These are phyloP conservation scores for Cryphonectria naterciae DNA, from an alignment of 2,329 filamentous ascomycete species.

Conservation along the genomic window DNA sequence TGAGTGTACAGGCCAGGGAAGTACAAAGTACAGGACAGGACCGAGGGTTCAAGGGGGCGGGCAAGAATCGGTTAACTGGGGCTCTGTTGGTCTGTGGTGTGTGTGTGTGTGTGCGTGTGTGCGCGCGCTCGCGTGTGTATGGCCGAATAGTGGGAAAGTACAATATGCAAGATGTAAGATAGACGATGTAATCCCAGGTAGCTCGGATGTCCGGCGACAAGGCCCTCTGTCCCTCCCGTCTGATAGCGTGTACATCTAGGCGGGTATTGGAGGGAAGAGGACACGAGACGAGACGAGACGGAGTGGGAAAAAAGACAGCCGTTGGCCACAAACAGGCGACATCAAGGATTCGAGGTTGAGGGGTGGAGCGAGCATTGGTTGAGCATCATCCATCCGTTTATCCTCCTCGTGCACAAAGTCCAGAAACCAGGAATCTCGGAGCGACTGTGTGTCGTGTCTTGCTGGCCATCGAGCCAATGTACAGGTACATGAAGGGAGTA, in stretches of 20 bases:
- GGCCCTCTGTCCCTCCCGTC: constrained; percentile 14
- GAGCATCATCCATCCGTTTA: background rate
- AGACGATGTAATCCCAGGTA: constrained; percentile 23
- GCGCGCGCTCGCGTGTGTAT: background rate
- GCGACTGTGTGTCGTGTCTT: constrained; percentile 2
- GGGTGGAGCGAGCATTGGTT: background rate
- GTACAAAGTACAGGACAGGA: background rate
- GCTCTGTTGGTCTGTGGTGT: constrained; percentile 7
- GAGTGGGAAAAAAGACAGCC: background rate
- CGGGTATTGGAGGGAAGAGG: background rate
- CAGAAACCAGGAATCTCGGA: background rate
- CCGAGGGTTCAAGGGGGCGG: constrained; percentile 14
- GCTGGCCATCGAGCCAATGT: background rate
- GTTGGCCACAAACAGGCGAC: background rate
- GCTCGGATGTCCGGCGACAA: constrained; percentile 28
- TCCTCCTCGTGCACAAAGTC: background rate
- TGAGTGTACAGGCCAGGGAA: background rate
- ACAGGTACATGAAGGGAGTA: background rate
- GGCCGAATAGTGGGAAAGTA: constrained; percentile 5
- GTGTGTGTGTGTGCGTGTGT: background rate
- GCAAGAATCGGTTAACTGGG: constrained; percentile 22
- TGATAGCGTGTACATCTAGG: constrained; percentile 16
- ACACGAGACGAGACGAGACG: background rate
- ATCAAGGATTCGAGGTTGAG: background rate
- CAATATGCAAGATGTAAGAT: constrained; percentile 18